Evolutionary conservation across 257 asterid species (phyloP).

Genomic region (Salvia hispanica): DNA sequence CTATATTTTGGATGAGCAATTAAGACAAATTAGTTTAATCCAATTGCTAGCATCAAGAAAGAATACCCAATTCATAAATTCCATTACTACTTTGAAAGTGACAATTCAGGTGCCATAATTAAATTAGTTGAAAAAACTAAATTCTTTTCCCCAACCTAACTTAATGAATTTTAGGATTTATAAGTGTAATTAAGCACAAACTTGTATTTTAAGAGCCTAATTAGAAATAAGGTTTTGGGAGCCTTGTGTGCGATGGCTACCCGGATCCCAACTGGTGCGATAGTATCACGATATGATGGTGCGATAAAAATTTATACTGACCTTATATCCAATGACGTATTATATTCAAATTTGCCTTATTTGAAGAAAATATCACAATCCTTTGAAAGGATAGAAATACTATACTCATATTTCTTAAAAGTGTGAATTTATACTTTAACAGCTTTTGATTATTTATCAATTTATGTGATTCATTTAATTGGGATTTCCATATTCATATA

Average conservation of each 20-base stretch:
- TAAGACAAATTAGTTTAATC: no score
- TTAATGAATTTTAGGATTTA: not conserved
- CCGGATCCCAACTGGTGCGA: no score
- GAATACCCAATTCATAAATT: not conserved
- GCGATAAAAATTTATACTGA: no score
- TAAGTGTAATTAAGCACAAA: not conserved
- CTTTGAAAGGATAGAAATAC: not conserved
- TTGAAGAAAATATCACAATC: not conserved
- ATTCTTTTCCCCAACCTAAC: not conserved
- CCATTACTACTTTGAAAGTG: not conserved
- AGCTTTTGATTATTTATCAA: not conserved
- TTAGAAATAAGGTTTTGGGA: no score
- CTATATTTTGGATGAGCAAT: no score
- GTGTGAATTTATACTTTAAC: not conserved
- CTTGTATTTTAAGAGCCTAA: no score
- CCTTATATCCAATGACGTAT: no score
- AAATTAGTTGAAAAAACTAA: not conserved
- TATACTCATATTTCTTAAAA: not conserved
- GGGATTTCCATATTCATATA: slow-evolving; percentile 18
- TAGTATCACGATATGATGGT: no score
- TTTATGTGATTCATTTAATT: not conserved
- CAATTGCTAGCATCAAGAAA: no score
- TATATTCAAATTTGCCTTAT: no score
- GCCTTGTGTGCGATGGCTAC: no score
- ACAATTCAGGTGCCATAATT: not conserved